Evolutionary conservation across 306 rosid species (phyloP).

Genomic region (Hippophae rhamnoides): DNA sequence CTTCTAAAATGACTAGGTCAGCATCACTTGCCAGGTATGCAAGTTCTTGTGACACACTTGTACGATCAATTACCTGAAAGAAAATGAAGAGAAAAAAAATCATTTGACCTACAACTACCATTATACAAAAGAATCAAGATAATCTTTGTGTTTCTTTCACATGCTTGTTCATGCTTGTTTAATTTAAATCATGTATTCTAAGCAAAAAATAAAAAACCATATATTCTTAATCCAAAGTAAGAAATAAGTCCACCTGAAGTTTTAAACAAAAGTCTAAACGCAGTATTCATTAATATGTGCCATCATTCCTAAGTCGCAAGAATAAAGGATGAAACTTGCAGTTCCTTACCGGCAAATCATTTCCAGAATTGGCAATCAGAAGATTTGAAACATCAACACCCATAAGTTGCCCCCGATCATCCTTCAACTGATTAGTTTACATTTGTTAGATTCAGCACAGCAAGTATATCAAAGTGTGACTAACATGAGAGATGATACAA

Average conservation of each 20-base stretch:
- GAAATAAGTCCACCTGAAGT: too few relatives aligned
- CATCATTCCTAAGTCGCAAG: not conserved
- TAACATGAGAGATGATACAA: not conserved
- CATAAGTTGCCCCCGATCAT: constrained; percentile 42
- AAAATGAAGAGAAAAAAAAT: not conserved
- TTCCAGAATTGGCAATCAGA: constrained; percentile 77
- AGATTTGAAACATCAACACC: constrained; percentile 78
- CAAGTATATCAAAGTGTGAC: not conserved
- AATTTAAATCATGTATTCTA: too few relatives aligned
- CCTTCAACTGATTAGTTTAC: constrained; percentile 64
- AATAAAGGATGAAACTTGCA: not conserved
- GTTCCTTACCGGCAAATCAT: constrained; percentile 89
- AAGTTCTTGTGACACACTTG: constrained; percentile 71
- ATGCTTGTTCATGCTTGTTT: too few relatives aligned
- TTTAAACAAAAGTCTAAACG: too few relatives aligned
- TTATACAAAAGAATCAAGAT: constrained; percentile 2
- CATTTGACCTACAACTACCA: not conserved
- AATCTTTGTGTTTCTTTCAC: too few relatives aligned
- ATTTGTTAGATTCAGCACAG: constrained; percentile 12
- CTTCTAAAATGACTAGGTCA: constrained; percentile 82
- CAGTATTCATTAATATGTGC: too few relatives aligned
- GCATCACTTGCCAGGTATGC: constrained; percentile 83
- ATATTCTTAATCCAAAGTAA: too few relatives aligned
- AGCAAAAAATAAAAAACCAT: too few relatives aligned
- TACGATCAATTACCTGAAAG: constrained; percentile 77